Evolutionary conservation across 2,329 filamentous ascomycete genomes (phyloP), one percentile per base, ranked within the genome.

Genomic region (Ophiocordyceps australis): DNA sequence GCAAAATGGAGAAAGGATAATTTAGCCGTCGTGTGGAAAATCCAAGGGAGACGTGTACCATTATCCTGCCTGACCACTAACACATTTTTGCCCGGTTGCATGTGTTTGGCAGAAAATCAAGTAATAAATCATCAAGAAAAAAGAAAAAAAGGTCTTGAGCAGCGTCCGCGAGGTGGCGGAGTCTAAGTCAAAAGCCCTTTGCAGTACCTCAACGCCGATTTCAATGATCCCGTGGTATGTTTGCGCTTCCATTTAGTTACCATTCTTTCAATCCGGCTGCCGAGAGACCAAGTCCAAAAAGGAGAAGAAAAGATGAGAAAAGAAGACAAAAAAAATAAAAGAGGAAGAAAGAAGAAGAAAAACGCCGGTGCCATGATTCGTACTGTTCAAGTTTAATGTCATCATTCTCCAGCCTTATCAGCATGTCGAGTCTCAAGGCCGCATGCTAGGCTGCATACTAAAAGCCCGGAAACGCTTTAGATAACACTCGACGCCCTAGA

Each of bases 381-480:
- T 27, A 21, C n/a, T 18, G 11, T 7, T 17, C 11, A 18, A 26
- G 21, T 19, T 23, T 20, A 13, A 21, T 17, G 12, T n/a, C 12
- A n/a, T 19, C 17, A 19, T 7, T 7, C 9, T 7, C 11, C 11
- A 25, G 14, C 11, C 5, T n/a, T 7, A 14, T 7, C 14, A 18
- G 13, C 10, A 10, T 11, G 14, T 13, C 24, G 8, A 8, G 16
- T 9, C 14, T 9, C 14, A 19, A 19, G 17, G 17, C n/a, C n/a
- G 17, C 10, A 7, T 10, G 7, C 17, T 20, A 26, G 15, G 14
- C 32, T 35, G 48, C 23, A 39, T 40, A n/a, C n/a, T n/a, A n/a
- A 27, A 52, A 47, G 14, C 50, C 49, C 5, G 56, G 56, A 27
- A 60, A 60, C 26, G 59, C 43, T 22, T 55, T 57, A 19, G 49